A percentile compares a stretch with the other conserved stretches of the same genome.
Evolutionary conservation across 2,329 filamentous ascomycete genomes (phyloP).

Genomic region (Neoarthrinium moseri): DNA sequence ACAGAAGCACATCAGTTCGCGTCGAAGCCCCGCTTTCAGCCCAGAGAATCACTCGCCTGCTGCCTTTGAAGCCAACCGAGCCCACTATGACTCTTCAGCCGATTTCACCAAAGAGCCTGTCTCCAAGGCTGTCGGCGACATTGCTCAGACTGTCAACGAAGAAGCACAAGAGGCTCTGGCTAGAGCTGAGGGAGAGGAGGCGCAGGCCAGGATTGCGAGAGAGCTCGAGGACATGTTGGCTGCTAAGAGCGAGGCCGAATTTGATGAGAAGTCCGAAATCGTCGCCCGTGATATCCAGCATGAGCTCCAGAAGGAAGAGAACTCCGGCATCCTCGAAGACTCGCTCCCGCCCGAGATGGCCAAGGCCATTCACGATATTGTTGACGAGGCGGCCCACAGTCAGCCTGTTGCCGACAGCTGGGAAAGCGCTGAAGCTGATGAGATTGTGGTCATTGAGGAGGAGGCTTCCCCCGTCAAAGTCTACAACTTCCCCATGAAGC

Average conservation of each 20-base stretch:
- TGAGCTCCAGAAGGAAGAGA: conserved; percentile 54
- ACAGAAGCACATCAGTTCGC: conserved; percentile 32
- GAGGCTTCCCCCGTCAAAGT: conserved; percentile 70
- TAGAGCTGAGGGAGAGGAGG: conserved; percentile 49
- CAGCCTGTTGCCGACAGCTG: conserved; percentile 75
- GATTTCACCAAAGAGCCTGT: conserved; percentile 61
- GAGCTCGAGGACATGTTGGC: conserved; percentile 49
- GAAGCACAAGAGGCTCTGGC: conserved; percentile 66
- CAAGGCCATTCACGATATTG: conserved; percentile 45
- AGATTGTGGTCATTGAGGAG: conserved; percentile 64
- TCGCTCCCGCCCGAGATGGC: conserved; percentile 50
- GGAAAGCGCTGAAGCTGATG: conserved; percentile 81
- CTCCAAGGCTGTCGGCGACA: conserved; percentile 64
- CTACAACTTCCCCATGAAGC: conserved; percentile 94
- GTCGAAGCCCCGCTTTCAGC: conserved; percentile 42
- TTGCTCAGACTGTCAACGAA: conserved; percentile 53
- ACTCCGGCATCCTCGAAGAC: conserved; percentile 52
- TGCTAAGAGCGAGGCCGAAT: conserved; percentile 52
- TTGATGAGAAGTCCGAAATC: conserved; percentile 46
- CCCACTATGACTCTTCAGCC: conserved; percentile 11
- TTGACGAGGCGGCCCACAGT: conserved; percentile 58
- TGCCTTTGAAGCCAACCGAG: conserved; percentile 22
- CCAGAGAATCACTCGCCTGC: conserved; percentile 36
- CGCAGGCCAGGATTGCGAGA: conserved; percentile 45
- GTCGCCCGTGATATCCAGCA: conserved; percentile 50